A percentile compares a stretch with the other conserved stretches of the same genome.
These are phyloP conservation scores for Lepidium didymum DNA, from an alignment of 345 rosid genomes.

Conservation along the genomic window DNA sequence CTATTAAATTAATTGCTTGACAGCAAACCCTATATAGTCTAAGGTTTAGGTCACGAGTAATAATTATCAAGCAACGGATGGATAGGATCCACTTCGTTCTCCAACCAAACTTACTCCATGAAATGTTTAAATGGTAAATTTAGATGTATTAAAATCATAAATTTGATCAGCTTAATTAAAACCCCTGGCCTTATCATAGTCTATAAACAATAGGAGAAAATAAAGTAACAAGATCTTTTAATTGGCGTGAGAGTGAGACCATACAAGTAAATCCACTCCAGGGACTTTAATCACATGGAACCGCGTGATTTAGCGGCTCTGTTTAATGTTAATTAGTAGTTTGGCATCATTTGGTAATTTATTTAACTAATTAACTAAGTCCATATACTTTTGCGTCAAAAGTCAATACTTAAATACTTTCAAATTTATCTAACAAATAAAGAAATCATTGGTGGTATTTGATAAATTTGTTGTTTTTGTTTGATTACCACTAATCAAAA, in stretches of 20 bases:
- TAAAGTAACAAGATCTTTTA: not conserved
- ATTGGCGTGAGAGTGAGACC: conserved; percentile 25
- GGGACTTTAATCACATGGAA: conserved; percentile 9
- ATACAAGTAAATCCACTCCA: conserved; percentile 18
- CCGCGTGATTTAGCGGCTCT: conserved; percentile 26
- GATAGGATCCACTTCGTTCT: conserved; percentile 7
- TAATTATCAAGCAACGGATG: conserved; percentile 15
- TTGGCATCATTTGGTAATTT: not conserved
- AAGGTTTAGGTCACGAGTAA: conserved; percentile 30
- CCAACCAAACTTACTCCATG: conserved; percentile 11
- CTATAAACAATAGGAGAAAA: conserved; percentile 10
- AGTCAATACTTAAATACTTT: not conserved
- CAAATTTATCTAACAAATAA: not conserved
- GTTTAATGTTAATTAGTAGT: conserved; percentile 5
- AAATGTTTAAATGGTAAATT: not conserved
- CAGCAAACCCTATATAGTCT: conserved; percentile 27
- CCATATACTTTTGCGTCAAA: not conserved
- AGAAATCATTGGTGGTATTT: too few relatives aligned
- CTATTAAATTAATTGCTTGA: not conserved
- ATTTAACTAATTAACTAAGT: not conserved
- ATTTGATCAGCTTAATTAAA: not conserved
- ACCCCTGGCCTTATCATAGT: conserved; percentile 1
- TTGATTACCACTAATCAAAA: too few relatives aligned
- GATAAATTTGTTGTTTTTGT: too few relatives aligned
- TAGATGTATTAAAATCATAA: not conserved